Conservation (phyloP, 1,284 basidiomycete species). For the Agaricales sp. region DNA sequence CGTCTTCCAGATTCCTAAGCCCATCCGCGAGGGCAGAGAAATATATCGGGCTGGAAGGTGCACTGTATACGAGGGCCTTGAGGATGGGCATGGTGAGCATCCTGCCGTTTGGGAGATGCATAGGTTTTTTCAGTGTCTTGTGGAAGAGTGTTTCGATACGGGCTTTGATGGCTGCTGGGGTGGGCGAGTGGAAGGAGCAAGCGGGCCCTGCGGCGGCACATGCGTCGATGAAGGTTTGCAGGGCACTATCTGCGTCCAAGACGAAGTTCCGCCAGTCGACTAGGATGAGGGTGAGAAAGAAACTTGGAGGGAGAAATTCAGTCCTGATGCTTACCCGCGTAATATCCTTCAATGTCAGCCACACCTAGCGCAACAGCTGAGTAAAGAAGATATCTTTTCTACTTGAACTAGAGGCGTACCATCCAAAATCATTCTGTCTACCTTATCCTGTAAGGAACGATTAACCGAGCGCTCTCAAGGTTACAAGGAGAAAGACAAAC, state of each 20-base stretch:
- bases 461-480: background rate
- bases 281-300: no score
- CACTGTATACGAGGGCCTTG: background rate
- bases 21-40: background rate
- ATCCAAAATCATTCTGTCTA: background rate
- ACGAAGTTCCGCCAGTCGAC: background rate
- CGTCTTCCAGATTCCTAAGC: background rate
- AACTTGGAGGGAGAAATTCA: no score
- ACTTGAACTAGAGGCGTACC: background rate
- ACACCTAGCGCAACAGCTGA: background rate
- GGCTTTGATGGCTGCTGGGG: background rate
- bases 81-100: background rate
- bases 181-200: background rate
- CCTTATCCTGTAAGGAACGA: background rate
- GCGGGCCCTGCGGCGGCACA: background rate
- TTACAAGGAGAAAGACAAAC: background rate
- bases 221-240: background rate
- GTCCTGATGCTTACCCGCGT: no score
- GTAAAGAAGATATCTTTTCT: background rate
- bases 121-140: background rate
- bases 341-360: background rate
- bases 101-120: background rate
- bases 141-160: background rate
- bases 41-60: background rate
- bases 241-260: background rate